Base-by-base conservation (phyloP, 1,284 basidiomycete genomes). In the Boletus sp. region DNA sequence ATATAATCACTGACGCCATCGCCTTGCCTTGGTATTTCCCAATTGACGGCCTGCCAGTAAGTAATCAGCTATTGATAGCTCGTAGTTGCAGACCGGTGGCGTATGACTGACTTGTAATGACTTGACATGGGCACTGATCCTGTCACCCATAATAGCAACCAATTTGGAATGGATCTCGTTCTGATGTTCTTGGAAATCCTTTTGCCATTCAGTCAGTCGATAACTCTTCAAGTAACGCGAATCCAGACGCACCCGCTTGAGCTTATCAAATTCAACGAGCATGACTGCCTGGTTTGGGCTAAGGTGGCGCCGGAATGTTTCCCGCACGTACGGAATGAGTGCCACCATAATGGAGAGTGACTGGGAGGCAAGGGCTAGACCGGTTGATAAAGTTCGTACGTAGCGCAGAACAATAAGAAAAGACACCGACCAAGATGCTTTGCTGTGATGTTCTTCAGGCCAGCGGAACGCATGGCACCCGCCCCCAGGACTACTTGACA, bases 141-240 rank as follows among this genome's bases (percentile, higher is more conserved):
- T 85, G 76, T 99, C 96, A 53, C 94, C 89, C 97, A 99, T 99
- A 75, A 99, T 99, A 39, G 95, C 92, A 52, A 99, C 91, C 54
- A 99, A 82, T 78, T 99, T 99, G 56, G 93, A 84, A 73, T 99
- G 96, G 55, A 99, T 98, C 78, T 99, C 97, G 72, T 96, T 94
- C 76, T 99, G 97, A 75, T 99, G 96, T 74, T 99, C 96, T 81
- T 98, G 95, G 72, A 92, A 98, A 74, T 99, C 97, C 89, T 94
- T 62, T 55, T 47, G n/a, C 35, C 42, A 8, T 58, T 20, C 39
- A 27, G 45, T 74, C 39, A 71, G 57, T 46, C n/a, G 41, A 50
- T 55, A 50, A 24, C 39, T 55, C 46, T 47, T 44, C 27, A 41
- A 44, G 46, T 24, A 42, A 55, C 47, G 36, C 49, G 53, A 55